Conservation (phyloP, 2,329 filamentous ascomycete genomes). For the Arthroderma sp. region DNA sequence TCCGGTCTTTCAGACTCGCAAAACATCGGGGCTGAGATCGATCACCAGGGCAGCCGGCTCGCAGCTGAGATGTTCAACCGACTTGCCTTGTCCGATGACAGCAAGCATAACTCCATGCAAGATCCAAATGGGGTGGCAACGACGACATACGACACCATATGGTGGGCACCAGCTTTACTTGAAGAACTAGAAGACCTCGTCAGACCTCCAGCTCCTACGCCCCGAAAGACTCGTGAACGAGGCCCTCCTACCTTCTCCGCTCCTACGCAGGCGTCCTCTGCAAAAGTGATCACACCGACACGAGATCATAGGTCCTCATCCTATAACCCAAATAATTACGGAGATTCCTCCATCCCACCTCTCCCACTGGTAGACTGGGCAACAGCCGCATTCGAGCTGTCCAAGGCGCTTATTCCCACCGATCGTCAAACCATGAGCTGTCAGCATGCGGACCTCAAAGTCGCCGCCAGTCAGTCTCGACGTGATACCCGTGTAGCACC, state of each 20-base stretch:
- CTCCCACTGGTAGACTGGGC: slow-evolving; percentile 77
- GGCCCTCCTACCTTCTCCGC: slow-evolving; percentile 64
- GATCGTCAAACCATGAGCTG: slow-evolving; percentile 65
- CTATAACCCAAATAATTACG: slow-evolving; percentile 22
- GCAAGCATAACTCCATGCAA: slow-evolving; percentile 9
- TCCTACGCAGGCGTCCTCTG: slow-evolving; percentile 75
- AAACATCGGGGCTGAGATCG: slow-evolving; percentile 17
- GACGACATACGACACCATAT: slow-evolving; percentile 50
- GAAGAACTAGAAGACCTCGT: slow-evolving; percentile 56
- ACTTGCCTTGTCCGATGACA: slow-evolving; percentile 18
- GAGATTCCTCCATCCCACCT: slow-evolving; percentile 47
- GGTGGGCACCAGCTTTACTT: slow-evolving; percentile 58
- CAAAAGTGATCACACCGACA: slow-evolving; percentile 60
- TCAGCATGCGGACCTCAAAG: slow-evolving; percentile 64
- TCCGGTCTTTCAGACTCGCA: slow-evolving; percentile 58
- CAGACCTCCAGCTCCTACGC: slow-evolving; percentile 39
- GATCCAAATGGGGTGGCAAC: slow-evolving; percentile 15
- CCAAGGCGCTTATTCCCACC: slow-evolving; percentile 66
- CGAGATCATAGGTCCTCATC: slow-evolving; percentile 38
- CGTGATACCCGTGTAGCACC: slow-evolving; percentile 51
- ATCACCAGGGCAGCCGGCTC: slow-evolving; percentile 34
- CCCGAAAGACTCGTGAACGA: slow-evolving; percentile 46
- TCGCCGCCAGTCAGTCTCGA: slow-evolving; percentile 50
- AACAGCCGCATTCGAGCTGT: slow-evolving; percentile 69
- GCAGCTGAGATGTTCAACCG: slow-evolving; percentile 47